phyloP scores from a whole-genome alignment of 208 protist genomes.

The Acanthamoeba castellanii region DNA sequence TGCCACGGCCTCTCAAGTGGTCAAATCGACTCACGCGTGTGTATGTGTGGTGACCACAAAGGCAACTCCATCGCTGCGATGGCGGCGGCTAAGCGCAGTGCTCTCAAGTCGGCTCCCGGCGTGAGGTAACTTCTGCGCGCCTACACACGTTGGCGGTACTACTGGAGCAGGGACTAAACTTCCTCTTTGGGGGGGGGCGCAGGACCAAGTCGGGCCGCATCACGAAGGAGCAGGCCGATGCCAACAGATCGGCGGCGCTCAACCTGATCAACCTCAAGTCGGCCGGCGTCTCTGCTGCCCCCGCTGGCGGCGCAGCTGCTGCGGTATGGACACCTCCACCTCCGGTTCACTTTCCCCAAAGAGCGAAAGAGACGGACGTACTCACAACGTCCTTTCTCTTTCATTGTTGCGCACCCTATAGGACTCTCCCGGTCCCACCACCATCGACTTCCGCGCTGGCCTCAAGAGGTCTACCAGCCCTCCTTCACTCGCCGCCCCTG shows the following conservation, averaged over 20 bases:
- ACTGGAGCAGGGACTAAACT: no score
- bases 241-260: not conserved
- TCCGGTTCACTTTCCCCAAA: not conserved
- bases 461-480: not conserved
- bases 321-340: not conserved
- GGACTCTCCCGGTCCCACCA: not conserved
- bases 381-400: no score
- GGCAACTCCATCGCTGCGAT: slow-evolving; percentile 5
- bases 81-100: not conserved
- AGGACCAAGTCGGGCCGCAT: slow-evolving; percentile 31
- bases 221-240: slow-evolving; percentile 26
- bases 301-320: not conserved
- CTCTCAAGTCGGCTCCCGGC: slow-evolving; percentile 2
- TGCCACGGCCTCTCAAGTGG: not conserved
- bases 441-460: slow-evolving; percentile 23
- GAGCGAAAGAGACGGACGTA: not conserved
- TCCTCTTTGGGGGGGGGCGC: no score
- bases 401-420: not conserved
- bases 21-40: not conserved
- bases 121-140: not conserved
- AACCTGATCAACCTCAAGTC: slow-evolving; percentile 6
- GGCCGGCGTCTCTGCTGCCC: not conserved
- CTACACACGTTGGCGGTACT: not conserved
- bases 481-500: not conserved
- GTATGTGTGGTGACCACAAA: not conserved